These are phyloP conservation scores for Maudiozyma turicensis DNA, from an alignment of 805 yeast genomes.

Conservation along the genomic window DNA sequence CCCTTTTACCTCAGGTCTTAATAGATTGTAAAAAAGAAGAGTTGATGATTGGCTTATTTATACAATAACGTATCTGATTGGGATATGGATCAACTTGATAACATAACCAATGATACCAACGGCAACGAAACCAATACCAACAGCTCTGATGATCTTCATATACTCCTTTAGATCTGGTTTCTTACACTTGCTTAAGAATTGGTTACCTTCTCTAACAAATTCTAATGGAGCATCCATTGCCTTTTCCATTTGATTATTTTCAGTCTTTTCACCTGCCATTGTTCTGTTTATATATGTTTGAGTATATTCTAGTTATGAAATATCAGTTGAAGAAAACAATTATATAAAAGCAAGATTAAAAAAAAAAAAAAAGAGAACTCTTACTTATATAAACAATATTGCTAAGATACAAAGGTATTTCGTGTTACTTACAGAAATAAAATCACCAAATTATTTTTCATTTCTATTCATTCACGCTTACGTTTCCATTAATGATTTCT, in stretches of 20 bases:
- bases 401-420: no score
- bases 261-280: conserved; percentile 23
- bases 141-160: conserved; percentile 82
- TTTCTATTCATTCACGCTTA: no score
- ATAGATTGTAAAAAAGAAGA: no score
- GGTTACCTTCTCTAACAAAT: conserved; percentile 83
- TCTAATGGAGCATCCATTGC: conserved; percentile 81
- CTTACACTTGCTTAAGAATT: conserved; percentile 83
- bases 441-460: no score
- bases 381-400: no score
- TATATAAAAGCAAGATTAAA: not conserved
- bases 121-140: conserved; percentile 92
- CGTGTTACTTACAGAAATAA: no score
- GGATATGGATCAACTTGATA: conserved; percentile 89
- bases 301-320: not conserved
- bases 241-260: conserved; percentile 41
- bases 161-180: conserved; percentile 89
- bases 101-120: conserved; percentile 97
- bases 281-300: not conserved
- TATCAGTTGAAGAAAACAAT: not conserved
- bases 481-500: not conserved
- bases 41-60: conserved; percentile 26
- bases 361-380: no score
- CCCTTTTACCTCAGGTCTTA: no score
- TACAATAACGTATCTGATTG: conserved; percentile 91